Evolutionary conservation across 805 yeast species (phyloP), one percentile per base, ranked within the genome.

Genomic region (Ogataea salicorniae): DNA sequence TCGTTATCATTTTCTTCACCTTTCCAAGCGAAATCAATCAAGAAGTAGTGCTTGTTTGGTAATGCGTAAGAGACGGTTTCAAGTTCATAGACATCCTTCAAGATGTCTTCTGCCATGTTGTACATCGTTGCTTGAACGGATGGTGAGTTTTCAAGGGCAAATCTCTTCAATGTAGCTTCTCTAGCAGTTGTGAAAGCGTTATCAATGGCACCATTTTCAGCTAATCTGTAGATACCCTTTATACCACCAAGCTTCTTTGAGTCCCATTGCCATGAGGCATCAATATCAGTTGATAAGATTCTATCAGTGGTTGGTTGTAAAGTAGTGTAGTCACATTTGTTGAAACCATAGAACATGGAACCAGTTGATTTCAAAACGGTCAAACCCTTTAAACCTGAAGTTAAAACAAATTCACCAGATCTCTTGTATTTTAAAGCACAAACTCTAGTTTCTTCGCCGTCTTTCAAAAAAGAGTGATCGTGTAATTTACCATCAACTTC

Each of bases 81-180:
- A 47, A 91, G 74, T 50, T 72, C 72, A 3, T 81, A 74, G 47
- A 79, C 84, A 44, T 59, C 61, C 43, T 70, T 73, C 62, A 91
- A 76, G 54, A 91, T 87, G 53, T 79, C 81, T 54, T 80, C 75
- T 37, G 87, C 77, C 94, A 91, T 91, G 76, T 89, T 87, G 75
- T 80, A 91, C 96, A 91, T 92, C 49, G 97, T 91, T 41, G 96
- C 96, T 73, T 91, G 97, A 41, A 91, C 97, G 23, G 95, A 86
- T n/a, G 96, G 81, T 9, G 96, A 87, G 67, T 87, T 81, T 68
- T 91, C 96, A 43, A 77, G 66, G 16, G 96, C 96, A 68, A 91
- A 91, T 49, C 76, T 74, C 46, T 80, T 84, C 59, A 90, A 75
- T 1, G 96, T 89, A 59, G 79, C 76, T 37, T 71, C 72, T 59